phyloP scores from a whole-genome alignment of 495 filamentous ascomycete species.

The Penicillium turbatum region DNA sequence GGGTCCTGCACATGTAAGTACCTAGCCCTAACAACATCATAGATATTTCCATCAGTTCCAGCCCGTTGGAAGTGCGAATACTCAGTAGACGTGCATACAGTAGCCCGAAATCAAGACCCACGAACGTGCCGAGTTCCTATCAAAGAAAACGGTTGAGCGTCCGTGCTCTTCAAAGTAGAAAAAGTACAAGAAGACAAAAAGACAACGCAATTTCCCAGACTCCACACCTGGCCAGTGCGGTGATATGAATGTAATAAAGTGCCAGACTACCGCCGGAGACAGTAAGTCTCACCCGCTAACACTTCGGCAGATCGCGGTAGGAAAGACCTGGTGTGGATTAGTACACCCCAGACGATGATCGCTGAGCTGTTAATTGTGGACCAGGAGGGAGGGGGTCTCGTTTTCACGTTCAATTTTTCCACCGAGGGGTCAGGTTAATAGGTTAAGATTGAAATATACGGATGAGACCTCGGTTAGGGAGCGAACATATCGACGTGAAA shows the following conservation, averaged over 20 bases:
- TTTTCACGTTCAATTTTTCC: background rate
- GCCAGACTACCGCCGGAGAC: constrained; percentile 20
- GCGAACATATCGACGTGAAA: background rate
- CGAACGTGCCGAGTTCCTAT: constrained; percentile 2
- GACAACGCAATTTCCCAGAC: constrained; percentile 6
- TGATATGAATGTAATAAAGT: constrained; percentile 1
- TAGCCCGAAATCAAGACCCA: background rate
- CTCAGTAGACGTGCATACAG: background rate
- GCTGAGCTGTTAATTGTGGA: background rate
- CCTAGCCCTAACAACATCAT: background rate
- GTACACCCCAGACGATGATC: constrained; percentile 11
- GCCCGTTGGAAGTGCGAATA: no score
- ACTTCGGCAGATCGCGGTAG: constrained; percentile 27
- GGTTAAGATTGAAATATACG: background rate
- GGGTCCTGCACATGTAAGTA: no score
- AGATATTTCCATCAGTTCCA: no score
- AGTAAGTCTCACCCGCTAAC: constrained; percentile 27
- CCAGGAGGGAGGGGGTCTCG: background rate
- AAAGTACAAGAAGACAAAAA: background rate
- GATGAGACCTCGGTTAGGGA: background rate
- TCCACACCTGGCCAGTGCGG: constrained; percentile 18
- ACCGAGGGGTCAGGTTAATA: background rate
- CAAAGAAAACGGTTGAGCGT: background rate
- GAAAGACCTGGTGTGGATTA: constrained; percentile 8
- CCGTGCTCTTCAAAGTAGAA: background rate